Evolutionary conservation across 2,329 filamentous ascomycete genomes (phyloP), one percentile per base, ranked within the genome.

Genomic region (Diaporthe australafricana): DNA sequence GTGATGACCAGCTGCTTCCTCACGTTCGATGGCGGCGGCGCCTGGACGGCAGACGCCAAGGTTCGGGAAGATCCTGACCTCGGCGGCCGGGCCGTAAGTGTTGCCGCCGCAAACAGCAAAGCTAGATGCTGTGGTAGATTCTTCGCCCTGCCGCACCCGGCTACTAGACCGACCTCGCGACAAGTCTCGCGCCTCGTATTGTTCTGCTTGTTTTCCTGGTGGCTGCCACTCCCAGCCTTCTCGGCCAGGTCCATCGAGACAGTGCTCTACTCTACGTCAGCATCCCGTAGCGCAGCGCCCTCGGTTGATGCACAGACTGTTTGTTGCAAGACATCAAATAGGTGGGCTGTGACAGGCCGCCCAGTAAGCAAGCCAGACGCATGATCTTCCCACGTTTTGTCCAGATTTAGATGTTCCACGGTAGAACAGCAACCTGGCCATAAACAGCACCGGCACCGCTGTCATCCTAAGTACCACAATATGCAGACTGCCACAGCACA

Each of bases 341-440:
- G 60, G 42, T 25, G 3, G 42, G 9, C 20, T 35, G 20, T 63
- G 60, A 48, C 60, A 48, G 60, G 60, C 60, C n/a, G 27, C 40
- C 57, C 57, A 47, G 60, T 25, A 25, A 47, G 40, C 42, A 63
- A 22, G 42, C 60, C 42, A 63, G 60, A 14, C 60, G 60, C 60
- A 68, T 68, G 50, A 56, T 68, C 35, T 47, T 25, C 65, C 40
- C 52, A 55, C 48, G 48, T 55, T 45, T 68, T 68, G 48, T n/a
- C 47, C 60, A 22, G 42, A 63, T 48, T 63, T 25, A 63, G 42
- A 50, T 65, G 60, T 65, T 65, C 60, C 60, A 50, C 45, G 60
- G 60, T 50, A 65, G 30, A 50, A 50, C 30, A 38, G 17, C 38
- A 45, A 45, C 55, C 22, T 40, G 17, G 57, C 60, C 3, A 11